Conservation (phyloP, 2,329 filamentous ascomycete species). For the Cordyceps cicadae region DNA sequence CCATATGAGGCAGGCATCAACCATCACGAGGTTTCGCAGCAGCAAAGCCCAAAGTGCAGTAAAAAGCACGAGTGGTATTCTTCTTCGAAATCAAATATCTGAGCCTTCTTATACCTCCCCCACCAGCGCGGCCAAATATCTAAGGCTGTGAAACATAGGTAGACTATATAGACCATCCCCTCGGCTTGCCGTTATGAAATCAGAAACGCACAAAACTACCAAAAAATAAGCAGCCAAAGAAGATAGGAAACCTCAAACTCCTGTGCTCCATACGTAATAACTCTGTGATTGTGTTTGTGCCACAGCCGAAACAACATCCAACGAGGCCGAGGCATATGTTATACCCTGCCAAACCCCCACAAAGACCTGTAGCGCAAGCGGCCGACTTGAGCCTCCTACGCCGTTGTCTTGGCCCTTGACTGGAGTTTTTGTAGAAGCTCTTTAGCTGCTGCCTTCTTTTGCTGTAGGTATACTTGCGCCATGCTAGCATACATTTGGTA, state of each 20-base stretch:
- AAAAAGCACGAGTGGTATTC: slow-evolving; percentile 8
- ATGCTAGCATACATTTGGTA: slow-evolving; percentile 38
- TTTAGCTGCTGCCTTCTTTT: slow-evolving; percentile 26
- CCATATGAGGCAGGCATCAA: not conserved
- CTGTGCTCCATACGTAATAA: slow-evolving; percentile 1
- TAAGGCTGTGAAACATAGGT: not conserved
- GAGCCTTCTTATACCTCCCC: not conserved
- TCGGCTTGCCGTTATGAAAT: not conserved
- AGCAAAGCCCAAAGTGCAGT: not conserved
- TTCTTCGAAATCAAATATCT: slow-evolving; percentile 4
- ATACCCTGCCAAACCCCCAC: not conserved
- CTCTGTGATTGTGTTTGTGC: not conserved
- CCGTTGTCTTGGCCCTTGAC: not conserved
- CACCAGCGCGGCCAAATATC: not conserved
- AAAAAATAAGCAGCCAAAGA: slow-evolving; percentile 2
- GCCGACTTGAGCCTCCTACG: not conserved
- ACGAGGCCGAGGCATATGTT: not conserved
- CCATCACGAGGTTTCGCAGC: not conserved
- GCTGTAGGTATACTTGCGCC: slow-evolving; percentile 34
- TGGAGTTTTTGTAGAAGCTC: slow-evolving; percentile 18
- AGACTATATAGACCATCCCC: not conserved
- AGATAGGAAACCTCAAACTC: slow-evolving; percentile 2
- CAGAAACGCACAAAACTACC: not conserved
- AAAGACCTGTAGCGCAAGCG: not conserved
- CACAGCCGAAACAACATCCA: slow-evolving; percentile 2